phyloP scores from a whole-genome alignment of 805 yeast genomes.

The Saturnispora quitensis region DNA sequence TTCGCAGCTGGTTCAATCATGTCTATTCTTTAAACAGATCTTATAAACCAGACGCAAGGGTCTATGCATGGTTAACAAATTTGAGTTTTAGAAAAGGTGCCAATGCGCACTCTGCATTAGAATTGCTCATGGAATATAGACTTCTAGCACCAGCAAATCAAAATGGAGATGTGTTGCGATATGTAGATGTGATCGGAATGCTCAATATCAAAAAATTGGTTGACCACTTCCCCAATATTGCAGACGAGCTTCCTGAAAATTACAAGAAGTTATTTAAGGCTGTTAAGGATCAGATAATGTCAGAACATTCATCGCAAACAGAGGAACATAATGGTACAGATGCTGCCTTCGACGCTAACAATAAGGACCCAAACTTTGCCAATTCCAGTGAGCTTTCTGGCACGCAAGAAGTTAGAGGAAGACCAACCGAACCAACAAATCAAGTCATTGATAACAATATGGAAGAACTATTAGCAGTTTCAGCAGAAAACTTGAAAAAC shows the following conservation, averaged over 20 bases:
- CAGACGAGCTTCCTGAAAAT: slow-evolving; percentile 20
- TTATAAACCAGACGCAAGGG: slow-evolving; percentile 19
- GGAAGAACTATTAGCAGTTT: slow-evolving; percentile 51
- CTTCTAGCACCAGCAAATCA: slow-evolving; percentile 17
- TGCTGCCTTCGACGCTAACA: neutral
- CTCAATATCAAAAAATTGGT: slow-evolving; percentile 34
- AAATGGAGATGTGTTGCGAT: slow-evolving; percentile 29
- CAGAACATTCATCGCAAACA: neutral
- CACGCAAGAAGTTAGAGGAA: slow-evolving; percentile 3
- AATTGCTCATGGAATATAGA: slow-evolving; percentile 13
- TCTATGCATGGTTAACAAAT: slow-evolving; percentile 25
- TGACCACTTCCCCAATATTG: slow-evolving; percentile 17
- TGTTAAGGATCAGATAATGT: slow-evolving; percentile 2
- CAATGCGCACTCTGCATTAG: slow-evolving; percentile 10
- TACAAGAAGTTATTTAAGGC: slow-evolving; percentile 19
- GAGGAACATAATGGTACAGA: neutral
- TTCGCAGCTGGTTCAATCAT: slow-evolving; percentile 21
- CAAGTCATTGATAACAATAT: slow-evolving; percentile 41
- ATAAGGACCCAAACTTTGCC: neutral
- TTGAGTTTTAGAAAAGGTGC: slow-evolving; percentile 20
- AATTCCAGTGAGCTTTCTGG: neutral
- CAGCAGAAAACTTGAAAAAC: slow-evolving; percentile 67
- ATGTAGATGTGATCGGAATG: slow-evolving; percentile 39
- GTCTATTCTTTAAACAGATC: slow-evolving; percentile 12
- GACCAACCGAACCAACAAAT: slow-evolving; percentile 11